Evolutionary conservation across 352 stramenopile genomes (phyloP), one percentile per base, ranked within the genome.

Genomic region (Bremia lactucae): DNA sequence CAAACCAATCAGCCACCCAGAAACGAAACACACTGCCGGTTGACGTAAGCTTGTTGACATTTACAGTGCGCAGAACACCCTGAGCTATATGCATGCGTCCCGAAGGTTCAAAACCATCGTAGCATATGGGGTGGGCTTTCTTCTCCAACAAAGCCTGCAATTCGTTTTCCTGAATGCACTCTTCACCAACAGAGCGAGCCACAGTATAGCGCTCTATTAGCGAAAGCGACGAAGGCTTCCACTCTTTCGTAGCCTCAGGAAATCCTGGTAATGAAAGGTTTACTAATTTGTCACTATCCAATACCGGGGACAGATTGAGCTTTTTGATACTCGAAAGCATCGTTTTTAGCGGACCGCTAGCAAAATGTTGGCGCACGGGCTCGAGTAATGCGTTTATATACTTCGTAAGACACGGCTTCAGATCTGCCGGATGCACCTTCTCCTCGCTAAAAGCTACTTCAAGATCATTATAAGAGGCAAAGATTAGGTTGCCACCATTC

Each of bases 1-100:
- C 96, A 64, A 99, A 99, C 96, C 96, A 99, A 65, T 99, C 96
- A n/a, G 96, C 96, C 20, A 99, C 95, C 96, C 96, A 99, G 67
- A 99, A 99, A 58, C 96, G 93, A 65, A 99, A 99, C 6, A 96
- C 94, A 18, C 90, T 89, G 20, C 95, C 96, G 4, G 82, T 61
- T 9, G 67, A 79, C 24, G 94, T 98, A n/a, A 91, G 71, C 29
- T 82, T 83, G 64, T 89, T 89, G 48, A 99, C 96, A 67, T 98
- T 99, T 70, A 99, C 94, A 4, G 95, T 96, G 33, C 93, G 83
- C 50, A 97, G 68, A 15, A 97, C 85, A 37, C 92, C 92, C 66
- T 99, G 96, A 16, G 96, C 96, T 68, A 99, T 99, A 62, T 99
- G 96, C 96, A 99, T 99, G 35, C 96, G 92, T 21, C 96, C 96